A percentile compares a stretch with the other conserved stretches of the same genome.
Evolutionary conservation across 225 moss, liverwort and hornwort species (phyloP).

Genomic region (Pseudisothecium myosuroides): DNA sequence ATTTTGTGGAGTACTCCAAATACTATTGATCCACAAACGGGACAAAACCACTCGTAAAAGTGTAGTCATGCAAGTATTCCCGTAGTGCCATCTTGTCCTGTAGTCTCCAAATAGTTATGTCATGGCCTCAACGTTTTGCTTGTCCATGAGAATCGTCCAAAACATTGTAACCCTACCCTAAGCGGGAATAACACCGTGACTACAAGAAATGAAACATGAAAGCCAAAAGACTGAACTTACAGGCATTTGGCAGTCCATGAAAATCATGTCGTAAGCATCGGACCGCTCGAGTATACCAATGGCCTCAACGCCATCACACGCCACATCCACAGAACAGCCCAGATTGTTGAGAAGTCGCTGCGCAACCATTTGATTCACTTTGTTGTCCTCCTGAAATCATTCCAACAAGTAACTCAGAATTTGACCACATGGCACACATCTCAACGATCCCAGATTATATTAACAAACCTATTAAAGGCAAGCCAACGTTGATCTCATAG

Average conservation of each 20-base stretch:
- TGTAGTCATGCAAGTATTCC: neutral
- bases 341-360: slow-evolving; percentile 28
- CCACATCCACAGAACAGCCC: slow-evolving; percentile 32
- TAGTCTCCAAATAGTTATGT: neutral
- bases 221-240: neutral
- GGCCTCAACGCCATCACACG: slow-evolving; percentile 38
- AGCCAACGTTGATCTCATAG: neutral
- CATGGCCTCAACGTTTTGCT: too few relatives aligned
- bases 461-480: neutral
- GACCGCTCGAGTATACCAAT: slow-evolving; percentile 6
- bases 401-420: neutral
- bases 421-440: neutral
- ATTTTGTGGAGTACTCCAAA: neutral
- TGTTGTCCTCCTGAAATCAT: slow-evolving; percentile 32
- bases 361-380: slow-evolving; percentile 47
- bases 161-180: neutral
- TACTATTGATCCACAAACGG: neutral
- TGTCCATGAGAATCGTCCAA: too few relatives aligned
- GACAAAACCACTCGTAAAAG: neutral
- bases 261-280: slow-evolving; percentile 23
- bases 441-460: neutral
- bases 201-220: neutral
- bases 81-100: neutral
- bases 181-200: neutral
- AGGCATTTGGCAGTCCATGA: slow-evolving; percentile 51